phyloP scores from a whole-genome alignment of 164 flowering plant genomes.

The Warburgia ugandensis region DNA sequence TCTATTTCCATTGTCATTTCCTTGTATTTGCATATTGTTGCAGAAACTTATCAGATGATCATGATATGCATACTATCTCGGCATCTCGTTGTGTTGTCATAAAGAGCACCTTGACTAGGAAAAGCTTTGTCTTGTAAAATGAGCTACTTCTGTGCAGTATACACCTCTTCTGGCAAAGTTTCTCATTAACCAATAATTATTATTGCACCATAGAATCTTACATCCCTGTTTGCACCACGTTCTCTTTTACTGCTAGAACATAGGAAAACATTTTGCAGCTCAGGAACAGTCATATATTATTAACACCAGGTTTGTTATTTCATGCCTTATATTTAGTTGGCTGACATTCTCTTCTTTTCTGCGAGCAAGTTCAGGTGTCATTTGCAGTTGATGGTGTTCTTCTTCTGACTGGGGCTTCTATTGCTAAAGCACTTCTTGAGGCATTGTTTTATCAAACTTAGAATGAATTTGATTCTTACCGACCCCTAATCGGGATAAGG shows the following conservation, averaged over 20 bases:
- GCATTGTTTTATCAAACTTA: slow-evolving; percentile 17
- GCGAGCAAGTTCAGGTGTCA: slow-evolving; percentile 34
- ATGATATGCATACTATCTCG: too few relatives aligned
- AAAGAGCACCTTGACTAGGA: too few relatives aligned
- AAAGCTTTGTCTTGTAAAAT: too few relatives aligned
- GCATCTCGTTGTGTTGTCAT: too few relatives aligned
- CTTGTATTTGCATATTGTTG: too few relatives aligned
- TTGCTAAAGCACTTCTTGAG: slow-evolving; percentile 55
- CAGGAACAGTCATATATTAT: background rate
- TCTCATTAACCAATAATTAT: background rate
- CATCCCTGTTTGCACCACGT: background rate
- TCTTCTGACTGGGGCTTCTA: slow-evolving; percentile 43
- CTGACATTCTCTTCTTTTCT: background rate
- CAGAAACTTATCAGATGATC: too few relatives aligned
- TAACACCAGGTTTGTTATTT: background rate
- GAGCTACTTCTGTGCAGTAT: too few relatives aligned
- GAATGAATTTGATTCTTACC: background rate
- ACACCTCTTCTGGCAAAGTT: too few relatives aligned
- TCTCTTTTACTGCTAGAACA: background rate
- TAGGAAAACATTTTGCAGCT: background rate
- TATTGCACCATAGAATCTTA: background rate
- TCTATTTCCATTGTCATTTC: too few relatives aligned
- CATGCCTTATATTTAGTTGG: background rate
- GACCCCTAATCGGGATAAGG: too few relatives aligned
- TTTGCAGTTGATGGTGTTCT: slow-evolving; percentile 70